These are phyloP conservation scores for Claviceps cyperi DNA, from an alignment of 2,329 filamentous ascomycete genomes.

Conservation along the genomic window DNA sequence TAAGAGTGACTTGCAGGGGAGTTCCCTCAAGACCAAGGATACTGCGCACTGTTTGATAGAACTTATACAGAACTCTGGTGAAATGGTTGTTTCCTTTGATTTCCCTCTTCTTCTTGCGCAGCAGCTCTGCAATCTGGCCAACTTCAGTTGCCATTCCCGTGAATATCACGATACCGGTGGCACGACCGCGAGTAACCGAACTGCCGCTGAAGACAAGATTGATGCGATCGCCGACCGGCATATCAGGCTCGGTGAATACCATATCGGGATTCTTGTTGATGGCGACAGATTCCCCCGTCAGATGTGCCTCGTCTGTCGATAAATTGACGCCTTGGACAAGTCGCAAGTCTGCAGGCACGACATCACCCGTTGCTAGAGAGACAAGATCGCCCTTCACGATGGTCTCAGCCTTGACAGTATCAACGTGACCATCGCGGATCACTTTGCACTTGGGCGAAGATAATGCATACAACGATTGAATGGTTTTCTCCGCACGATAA, in stretches of 20 bases:
- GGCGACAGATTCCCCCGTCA: constrained; percentile 60
- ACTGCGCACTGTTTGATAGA: constrained; percentile 29
- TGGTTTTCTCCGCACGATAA: constrained; percentile 46
- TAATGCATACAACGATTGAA: constrained; percentile 43
- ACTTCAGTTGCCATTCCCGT: constrained; percentile 66
- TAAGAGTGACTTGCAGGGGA: constrained; percentile 70
- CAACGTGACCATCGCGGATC: constrained; percentile 35
- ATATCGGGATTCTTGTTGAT: constrained; percentile 49
- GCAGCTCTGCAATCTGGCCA: constrained; percentile 57
- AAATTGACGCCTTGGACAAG: constrained; percentile 55
- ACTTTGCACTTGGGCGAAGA: constrained; percentile 46
- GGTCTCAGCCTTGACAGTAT: constrained; percentile 37
- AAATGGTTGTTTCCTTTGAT: constrained; percentile 28
- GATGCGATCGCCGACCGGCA: constrained; percentile 52
- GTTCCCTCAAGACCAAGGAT: constrained; percentile 60
- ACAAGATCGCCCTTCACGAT: constrained; percentile 55
- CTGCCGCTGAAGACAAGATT: constrained; percentile 61
- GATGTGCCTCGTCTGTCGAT: constrained; percentile 59
- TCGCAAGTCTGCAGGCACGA: constrained; percentile 55
- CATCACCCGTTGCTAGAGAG: constrained; percentile 47
- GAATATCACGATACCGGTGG: constrained; percentile 51
- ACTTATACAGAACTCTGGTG: constrained; percentile 26
- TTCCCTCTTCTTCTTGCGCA: constrained; percentile 41
- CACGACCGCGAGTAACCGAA: constrained; percentile 57
- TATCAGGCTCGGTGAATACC: constrained; percentile 35